Evolutionary conservation across 1,284 basidiomycete genomes (phyloP), one percentile per base, ranked within the genome.

Genomic region (Boletus semigastroideus): DNA sequence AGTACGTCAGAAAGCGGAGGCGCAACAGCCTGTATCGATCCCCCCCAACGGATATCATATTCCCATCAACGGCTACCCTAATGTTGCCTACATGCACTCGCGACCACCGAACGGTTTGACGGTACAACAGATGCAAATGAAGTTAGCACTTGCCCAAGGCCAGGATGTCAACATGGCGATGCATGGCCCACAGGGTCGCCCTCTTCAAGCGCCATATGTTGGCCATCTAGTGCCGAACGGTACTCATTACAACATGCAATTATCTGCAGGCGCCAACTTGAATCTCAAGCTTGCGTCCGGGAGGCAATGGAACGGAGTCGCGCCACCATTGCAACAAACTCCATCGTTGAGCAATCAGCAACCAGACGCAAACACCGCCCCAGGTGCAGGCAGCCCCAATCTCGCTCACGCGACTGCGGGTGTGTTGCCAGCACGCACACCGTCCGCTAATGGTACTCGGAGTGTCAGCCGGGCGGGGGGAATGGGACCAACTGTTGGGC

Each of bases 101-200:
- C 59, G 65, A 40, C 71, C 65, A 28, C 62, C 66, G 2, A 70
- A 71, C 54, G 67, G 66, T 33, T 58, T 84, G 40, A 79, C 70
- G 25, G 48, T 69, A 14, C 83, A 84, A 54, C 82, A 84, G 59
- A 71, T 84, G 66, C 78, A 83, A 62, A 75, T 83, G 40, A 83
- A 83, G 65, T 67, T 75, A 5, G 76, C 74, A 1, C 77, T 82
- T 51, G 75, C 73, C 17, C 63, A 72, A 43, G 62, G 67, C 22
- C 72, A 74, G 41, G 78, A 80, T 45, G 60, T 74, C 27, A 67
- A 47, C 17, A 61, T 63, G 39, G 58, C 62, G 10, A 59, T 76
- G 46, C 74, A 75, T 54, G 60, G 63, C 5, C 59, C 68, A 48
- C 65, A 68, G 36, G 62, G 70, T 51, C 66, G 71, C 31, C 52